A percentile compares a stretch with the other conserved stretches of the same genome.
phyloP scores from a whole-genome alignment of 495 filamentous ascomycete genomes.

The Lophiostoma macrostomum region DNA sequence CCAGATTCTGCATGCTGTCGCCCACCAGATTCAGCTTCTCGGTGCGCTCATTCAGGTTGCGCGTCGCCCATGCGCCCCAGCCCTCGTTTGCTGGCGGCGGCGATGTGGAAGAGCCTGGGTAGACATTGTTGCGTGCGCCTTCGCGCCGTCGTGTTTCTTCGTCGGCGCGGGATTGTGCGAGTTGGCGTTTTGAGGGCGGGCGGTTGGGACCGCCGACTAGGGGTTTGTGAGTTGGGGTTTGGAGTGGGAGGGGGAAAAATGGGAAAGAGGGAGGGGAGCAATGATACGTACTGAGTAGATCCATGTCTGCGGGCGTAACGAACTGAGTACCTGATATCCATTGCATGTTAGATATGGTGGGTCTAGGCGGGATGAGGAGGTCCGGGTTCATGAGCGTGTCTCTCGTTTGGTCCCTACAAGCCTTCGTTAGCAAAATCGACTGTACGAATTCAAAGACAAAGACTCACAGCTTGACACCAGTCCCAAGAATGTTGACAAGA shows the following conservation, averaged over 20 bases:
- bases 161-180: slow-evolving; percentile 60
- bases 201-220: slow-evolving; percentile 79
- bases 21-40: slow-evolving; percentile 78
- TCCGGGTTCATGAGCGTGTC: slow-evolving; percentile 78
- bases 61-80: slow-evolving; percentile 69
- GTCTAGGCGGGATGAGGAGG: slow-evolving; percentile 68
- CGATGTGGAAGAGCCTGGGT: slow-evolving; percentile 27
- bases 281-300: slow-evolving; percentile 61
- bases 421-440: slow-evolving; percentile 44
- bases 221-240: slow-evolving; percentile 1
- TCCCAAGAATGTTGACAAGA: slow-evolving; percentile 76
- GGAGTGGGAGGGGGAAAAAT: no score
- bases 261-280: not conserved
- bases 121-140: slow-evolving; percentile 44
- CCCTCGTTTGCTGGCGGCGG: slow-evolving; percentile 47
- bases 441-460: not conserved
- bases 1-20: slow-evolving; percentile 76
- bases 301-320: slow-evolving; percentile 83
- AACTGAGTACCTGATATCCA: slow-evolving; percentile 97
- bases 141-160: slow-evolving; percentile 56
- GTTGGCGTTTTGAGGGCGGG: slow-evolving; percentile 75
- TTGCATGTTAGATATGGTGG: slow-evolving; percentile 93
- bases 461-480: slow-evolving; percentile 56
- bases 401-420: slow-evolving; percentile 47
- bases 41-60: slow-evolving; percentile 83